A percentile compares a stretch with the other conserved stretches of the same genome.
phyloP scores from a whole-genome alignment of 2,329 filamentous ascomycete species.

The Aspergillus quadrilineatus region DNA sequence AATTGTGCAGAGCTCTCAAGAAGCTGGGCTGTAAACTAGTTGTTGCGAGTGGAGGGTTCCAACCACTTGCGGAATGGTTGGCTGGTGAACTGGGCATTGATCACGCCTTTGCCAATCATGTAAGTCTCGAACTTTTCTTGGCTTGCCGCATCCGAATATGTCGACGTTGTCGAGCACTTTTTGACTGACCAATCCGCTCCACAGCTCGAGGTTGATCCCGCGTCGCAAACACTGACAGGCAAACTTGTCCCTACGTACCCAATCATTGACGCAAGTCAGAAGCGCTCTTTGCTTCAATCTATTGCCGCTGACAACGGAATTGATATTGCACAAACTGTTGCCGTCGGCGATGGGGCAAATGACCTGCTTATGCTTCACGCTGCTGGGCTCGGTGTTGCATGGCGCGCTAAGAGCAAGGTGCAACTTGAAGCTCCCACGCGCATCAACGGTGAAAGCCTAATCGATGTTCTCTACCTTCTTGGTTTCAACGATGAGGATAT shows the following conservation, averaged over 20 bases:
- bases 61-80: conserved; percentile 84
- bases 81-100: conserved; percentile 78
- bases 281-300: conserved; percentile 54
- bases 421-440: conserved; percentile 61
- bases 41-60: conserved; percentile 88
- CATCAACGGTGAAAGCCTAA: conserved; percentile 58
- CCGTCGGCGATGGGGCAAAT: conserved; percentile 65
- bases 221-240: conserved; percentile 54
- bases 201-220: conserved; percentile 50
- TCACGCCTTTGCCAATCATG: conserved; percentile 84
- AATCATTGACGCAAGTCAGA: conserved; percentile 61
- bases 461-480: conserved; percentile 60
- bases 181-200: conserved; percentile 7
- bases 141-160: not conserved
- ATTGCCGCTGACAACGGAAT: conserved; percentile 58
- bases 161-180: not conserved
- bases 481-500: conserved; percentile 54
- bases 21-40: conserved; percentile 81
- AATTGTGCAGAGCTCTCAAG: conserved; percentile 72
- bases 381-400: conserved; percentile 62
- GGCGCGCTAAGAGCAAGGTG: conserved; percentile 64
- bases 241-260: conserved; percentile 53
- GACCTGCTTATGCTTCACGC: conserved; percentile 64
- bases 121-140: conserved; percentile 33
- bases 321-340: conserved; percentile 54